Evolutionary conservation across 768 basidiomycete genomes (phyloP).

Genomic region (Porphyrellus cyaneotinctus): DNA sequence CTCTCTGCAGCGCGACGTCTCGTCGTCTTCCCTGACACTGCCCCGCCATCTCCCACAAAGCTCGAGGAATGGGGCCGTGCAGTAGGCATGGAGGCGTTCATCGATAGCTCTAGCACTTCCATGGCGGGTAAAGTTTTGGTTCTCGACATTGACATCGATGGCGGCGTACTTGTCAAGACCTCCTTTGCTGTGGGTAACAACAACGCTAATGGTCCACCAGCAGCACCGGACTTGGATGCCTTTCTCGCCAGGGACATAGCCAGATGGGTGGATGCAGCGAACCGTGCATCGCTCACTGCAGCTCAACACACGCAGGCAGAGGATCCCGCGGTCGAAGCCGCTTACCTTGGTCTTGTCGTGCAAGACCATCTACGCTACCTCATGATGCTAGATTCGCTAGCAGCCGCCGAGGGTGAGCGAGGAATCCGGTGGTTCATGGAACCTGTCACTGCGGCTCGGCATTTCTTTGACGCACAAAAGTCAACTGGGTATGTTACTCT

Average conservation of each 20-base stretch:
- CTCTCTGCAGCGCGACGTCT: conserved; percentile 20
- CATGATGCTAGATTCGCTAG: conserved; percentile 68
- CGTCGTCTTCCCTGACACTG: conserved; percentile 27
- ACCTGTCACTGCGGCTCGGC: conserved; percentile 18
- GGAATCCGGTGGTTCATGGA: conserved; percentile 77
- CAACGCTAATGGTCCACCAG: conserved; percentile 45
- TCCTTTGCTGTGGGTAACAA: conserved; percentile 58
- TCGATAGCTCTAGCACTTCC: conserved; percentile 48
- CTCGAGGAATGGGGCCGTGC: conserved; percentile 59
- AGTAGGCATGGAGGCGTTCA: conserved; percentile 73
- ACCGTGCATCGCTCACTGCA: conserved; percentile 19
- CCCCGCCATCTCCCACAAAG: conserved; percentile 31
- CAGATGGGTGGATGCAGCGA: conserved; percentile 50
- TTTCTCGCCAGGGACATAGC: conserved; percentile 56
- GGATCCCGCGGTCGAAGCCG: conserved; percentile 48
- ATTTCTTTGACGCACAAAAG: conserved; percentile 18
- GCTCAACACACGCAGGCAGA: conserved; percentile 36
- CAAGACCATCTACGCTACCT: conserved; percentile 61
- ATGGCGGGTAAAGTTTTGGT: conserved; percentile 80
- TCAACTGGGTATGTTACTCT: conserved; percentile 13
- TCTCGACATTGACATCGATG: conserved; percentile 64
- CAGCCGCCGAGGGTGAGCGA: conserved; percentile 48
- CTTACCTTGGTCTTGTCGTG: conserved; percentile 44
- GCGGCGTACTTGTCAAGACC: conserved; percentile 55
- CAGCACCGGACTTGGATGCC: conserved; percentile 47